A percentile compares a stretch with the other conserved stretches of the same genome.
phyloP scores from a whole-genome alignment of 345 rosid species.

The Populus davidiana region DNA sequence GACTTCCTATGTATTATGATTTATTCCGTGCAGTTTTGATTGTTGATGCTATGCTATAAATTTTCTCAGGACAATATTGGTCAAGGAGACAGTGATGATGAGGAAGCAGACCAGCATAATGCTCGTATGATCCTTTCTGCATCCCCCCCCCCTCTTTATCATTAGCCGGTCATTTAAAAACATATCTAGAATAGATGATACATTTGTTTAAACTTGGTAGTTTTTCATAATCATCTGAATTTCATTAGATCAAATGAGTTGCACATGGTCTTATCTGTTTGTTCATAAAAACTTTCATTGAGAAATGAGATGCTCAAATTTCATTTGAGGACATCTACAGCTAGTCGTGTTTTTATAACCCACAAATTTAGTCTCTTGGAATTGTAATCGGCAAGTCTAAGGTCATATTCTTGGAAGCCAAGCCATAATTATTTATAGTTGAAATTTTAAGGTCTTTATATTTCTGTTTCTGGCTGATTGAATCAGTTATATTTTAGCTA shows the following conservation, averaged over 20 bases:
- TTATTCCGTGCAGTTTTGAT: slow-evolving; percentile 10
- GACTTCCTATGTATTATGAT: slow-evolving; percentile 7
- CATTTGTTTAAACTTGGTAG: background rate
- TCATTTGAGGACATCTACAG: background rate
- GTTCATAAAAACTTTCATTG: background rate
- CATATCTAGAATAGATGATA: background rate
- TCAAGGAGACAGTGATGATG: slow-evolving; percentile 72
- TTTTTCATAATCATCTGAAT: background rate
- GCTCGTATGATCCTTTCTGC: slow-evolving; percentile 37
- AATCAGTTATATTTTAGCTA: slow-evolving; percentile 11
- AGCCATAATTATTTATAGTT: background rate
- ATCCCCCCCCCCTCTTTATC: too few species aligned
- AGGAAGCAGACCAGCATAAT: slow-evolving; percentile 40
- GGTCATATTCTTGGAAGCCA: slow-evolving; percentile 2
- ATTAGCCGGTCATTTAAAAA: background rate
- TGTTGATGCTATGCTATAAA: slow-evolving; percentile 11
- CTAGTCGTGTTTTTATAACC: background rate
- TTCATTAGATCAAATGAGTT: background rate
- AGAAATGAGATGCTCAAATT: background rate
- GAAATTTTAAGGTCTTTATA: background rate
- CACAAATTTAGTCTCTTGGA: background rate
- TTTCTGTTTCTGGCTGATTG: slow-evolving; percentile 9
- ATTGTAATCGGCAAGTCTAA: background rate
- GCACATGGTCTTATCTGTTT: background rate
- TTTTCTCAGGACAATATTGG: slow-evolving; percentile 63